Evolutionary conservation across 2,329 filamentous ascomycete genomes (phyloP).

Genomic region (Cryphonectria carpinicola): DNA sequence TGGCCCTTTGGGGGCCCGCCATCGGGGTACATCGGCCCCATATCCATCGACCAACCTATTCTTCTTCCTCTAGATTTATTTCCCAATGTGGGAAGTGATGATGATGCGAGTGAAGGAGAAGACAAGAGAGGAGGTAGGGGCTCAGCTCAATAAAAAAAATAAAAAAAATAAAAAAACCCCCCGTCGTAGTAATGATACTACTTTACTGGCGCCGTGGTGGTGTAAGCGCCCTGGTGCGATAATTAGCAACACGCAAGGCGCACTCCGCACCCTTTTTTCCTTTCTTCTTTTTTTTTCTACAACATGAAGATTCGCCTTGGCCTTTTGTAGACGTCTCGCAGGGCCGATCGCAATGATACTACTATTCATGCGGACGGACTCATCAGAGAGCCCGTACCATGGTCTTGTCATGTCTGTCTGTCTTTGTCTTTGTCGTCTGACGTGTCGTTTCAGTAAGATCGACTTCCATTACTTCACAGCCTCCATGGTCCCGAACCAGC

Average conservation of each 20-base stretch:
- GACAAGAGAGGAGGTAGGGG: background rate
- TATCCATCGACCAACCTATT: background rate
- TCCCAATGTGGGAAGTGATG: background rate
- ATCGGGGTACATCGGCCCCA: background rate
- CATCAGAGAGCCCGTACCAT: background rate
- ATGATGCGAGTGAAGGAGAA: background rate
- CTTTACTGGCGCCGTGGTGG: background rate
- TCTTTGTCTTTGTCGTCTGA: background rate
- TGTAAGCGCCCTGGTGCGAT: background rate
- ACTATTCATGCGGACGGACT: background rate
- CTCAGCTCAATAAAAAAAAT: background rate
- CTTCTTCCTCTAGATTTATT: background rate
- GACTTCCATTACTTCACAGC: background rate
- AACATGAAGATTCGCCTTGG: background rate
- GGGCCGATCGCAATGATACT: background rate
- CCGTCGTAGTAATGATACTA: too few relatives aligned
- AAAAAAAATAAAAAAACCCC: too few relatives aligned
- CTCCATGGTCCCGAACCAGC: background rate
- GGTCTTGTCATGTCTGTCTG: background rate
- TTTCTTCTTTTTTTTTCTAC: too few relatives aligned
- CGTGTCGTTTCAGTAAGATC: background rate
- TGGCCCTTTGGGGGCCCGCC: constrained; percentile 3
- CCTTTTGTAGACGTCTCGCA: background rate
- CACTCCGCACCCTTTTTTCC: background rate
- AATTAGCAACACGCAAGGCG: background rate